These are phyloP conservation scores for Porphyridium purpureum DNA, from an alignment of 23 red algal species.

Conservation along the genomic window DNA sequence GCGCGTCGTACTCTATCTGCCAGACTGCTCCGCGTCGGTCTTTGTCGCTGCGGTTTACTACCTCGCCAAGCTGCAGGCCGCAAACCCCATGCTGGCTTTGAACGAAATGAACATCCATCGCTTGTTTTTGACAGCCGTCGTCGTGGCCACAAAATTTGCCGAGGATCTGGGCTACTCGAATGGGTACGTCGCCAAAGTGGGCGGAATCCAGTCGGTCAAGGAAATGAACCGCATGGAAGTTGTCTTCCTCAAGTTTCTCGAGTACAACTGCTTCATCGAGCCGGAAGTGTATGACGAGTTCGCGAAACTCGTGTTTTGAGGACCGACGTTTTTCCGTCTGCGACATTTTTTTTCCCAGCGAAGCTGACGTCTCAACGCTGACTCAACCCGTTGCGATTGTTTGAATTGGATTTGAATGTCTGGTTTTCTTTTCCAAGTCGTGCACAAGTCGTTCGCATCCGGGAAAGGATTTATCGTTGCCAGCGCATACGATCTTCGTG, in stretches of 20 bases:
- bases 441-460: too few relatives aligned
- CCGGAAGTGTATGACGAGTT: conserved; percentile 16
- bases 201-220: conserved; percentile 39
- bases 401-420: neutral
- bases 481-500: too few relatives aligned
- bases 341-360: too few relatives aligned
- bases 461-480: too few relatives aligned
- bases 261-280: conserved; percentile 20
- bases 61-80: conserved; percentile 15
- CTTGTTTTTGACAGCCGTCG: conserved; percentile 56
- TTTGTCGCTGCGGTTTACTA: conserved; percentile 29
- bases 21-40: conserved; percentile 24
- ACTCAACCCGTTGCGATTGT: too few relatives aligned
- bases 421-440: neutral
- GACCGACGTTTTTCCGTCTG: too few relatives aligned
- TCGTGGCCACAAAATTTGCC: conserved; percentile 61
- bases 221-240: conserved; percentile 74
- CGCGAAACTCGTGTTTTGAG: neutral
- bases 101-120: conserved; percentile 61
- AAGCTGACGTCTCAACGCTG: too few relatives aligned
- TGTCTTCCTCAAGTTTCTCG: conserved; percentile 34
- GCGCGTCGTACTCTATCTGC: conserved; percentile 29
- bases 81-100: conserved; percentile 6
- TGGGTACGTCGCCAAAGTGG: conserved; percentile 74
- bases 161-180: conserved; percentile 76